A percentile compares a stretch with the other conserved stretches of the same genome.
Evolutionary conservation across 2,329 filamentous ascomycete genomes (phyloP).

Genomic region (Ustulina deusta): DNA sequence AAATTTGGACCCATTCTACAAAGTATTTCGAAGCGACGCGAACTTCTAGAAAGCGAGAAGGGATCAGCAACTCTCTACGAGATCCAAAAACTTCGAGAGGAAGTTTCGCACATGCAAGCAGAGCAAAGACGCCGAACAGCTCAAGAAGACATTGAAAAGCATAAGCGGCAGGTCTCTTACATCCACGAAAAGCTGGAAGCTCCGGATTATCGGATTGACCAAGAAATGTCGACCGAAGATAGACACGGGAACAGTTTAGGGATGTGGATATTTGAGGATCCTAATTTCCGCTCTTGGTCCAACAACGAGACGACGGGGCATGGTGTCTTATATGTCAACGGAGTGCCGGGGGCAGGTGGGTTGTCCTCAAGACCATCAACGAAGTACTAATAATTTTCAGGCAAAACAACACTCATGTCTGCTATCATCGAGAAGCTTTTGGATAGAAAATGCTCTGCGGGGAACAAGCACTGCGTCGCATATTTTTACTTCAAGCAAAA

Average conservation of each 20-base stretch:
- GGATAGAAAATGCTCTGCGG: not conserved
- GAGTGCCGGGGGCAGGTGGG: conserved; percentile 25
- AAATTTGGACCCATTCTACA: conserved; percentile 27
- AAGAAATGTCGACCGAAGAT: conserved; percentile 27
- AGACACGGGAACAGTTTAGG: conserved; percentile 18
- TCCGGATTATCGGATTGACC: conserved; percentile 24
- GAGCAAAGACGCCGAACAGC: not conserved
- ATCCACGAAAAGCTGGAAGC: conserved; percentile 24
- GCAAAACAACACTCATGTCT: conserved; percentile 22
- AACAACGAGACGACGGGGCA: not conserved
- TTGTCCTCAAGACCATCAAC: not conserved
- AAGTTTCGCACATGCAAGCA: not conserved
- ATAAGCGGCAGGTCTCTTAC: not conserved
- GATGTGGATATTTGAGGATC: conserved; percentile 27
- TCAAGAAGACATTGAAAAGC: conserved; percentile 5
- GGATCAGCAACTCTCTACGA: conserved; percentile 20
- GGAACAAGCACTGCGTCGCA: conserved; percentile 14
- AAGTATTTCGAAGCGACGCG: conserved; percentile 17
- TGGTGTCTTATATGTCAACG: conserved; percentile 15
- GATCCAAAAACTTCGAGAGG: conserved; percentile 19
- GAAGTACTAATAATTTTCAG: conserved; percentile 7
- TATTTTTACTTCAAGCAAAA: conserved; percentile 36
- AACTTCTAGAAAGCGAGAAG: conserved; percentile 28
- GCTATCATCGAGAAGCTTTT: not conserved
- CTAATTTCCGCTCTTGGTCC: conserved; percentile 17